A percentile compares a stretch with the other conserved stretches of the same genome.
Conservation (phyloP, 1,139 yeast species). For the Nematodospora anomalae region DNA sequence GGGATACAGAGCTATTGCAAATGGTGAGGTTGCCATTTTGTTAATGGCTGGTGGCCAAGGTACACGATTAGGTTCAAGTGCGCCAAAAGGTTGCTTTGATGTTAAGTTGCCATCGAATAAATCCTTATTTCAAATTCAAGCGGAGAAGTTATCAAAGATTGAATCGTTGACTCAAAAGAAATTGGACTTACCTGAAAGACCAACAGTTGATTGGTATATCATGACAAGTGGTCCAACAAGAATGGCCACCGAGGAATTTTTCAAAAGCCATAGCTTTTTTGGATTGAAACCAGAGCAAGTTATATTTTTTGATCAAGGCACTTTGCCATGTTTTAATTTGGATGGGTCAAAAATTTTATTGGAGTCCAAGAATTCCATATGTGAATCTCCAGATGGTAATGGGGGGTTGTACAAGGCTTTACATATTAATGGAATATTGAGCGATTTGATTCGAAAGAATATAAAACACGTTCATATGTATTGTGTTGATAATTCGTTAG, state of each 20-base stretch:
- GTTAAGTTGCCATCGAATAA: slow-evolving; percentile 82
- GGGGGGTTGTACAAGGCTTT: slow-evolving; percentile 95
- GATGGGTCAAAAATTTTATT: slow-evolving; percentile 72
- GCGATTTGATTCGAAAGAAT: slow-evolving; percentile 67
- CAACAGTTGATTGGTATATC: slow-evolving; percentile 76
- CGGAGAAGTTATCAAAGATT: slow-evolving; percentile 72
- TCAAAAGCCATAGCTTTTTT: slow-evolving; percentile 60
- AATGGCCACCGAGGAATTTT: slow-evolving; percentile 70
- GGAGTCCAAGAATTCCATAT: slow-evolving; percentile 52
- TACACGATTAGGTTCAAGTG: slow-evolving; percentile 83
- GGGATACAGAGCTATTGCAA: slow-evolving; percentile 70
- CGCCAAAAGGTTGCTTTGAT: slow-evolving; percentile 93
- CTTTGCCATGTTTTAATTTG: slow-evolving; percentile 80
- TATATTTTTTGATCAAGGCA: slow-evolving; percentile 89
- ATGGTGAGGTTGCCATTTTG: slow-evolving; percentile 80
- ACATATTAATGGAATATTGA: slow-evolving; percentile 58
- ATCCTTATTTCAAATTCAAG: slow-evolving; percentile 88
- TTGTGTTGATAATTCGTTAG: slow-evolving; percentile 93
- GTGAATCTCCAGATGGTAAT: slow-evolving; percentile 96
- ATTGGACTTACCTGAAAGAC: slow-evolving; percentile 22
- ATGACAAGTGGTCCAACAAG: slow-evolving; percentile 97
- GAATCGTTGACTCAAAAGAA: slow-evolving; percentile 46
- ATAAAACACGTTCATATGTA: slow-evolving; percentile 93
- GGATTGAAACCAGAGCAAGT: slow-evolving; percentile 65
- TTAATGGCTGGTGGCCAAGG: slow-evolving; percentile 99